These are phyloP conservation scores for Penicillium expansum DNA, from an alignment of 2,329 filamentous ascomycete species.

Conservation along the genomic window DNA sequence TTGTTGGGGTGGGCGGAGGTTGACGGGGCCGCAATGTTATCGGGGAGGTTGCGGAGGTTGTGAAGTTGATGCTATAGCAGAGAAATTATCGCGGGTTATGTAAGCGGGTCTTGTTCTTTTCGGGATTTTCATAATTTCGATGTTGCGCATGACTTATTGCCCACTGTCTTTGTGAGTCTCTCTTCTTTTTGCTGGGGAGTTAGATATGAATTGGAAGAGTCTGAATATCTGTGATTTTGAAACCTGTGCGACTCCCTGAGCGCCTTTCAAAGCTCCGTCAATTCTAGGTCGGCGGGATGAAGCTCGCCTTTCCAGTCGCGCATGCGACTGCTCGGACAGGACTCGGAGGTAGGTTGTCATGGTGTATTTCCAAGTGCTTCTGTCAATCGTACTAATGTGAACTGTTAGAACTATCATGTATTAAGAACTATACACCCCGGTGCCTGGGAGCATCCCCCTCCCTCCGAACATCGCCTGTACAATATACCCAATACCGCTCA, in stretches of 20 bases:
- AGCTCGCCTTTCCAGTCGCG: conserved; percentile 27
- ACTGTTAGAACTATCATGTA: neutral
- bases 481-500: conserved; percentile 6
- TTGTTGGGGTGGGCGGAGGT: neutral
- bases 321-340: conserved; percentile 14
- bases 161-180: neutral
- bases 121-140: conserved; percentile 11
- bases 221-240: conserved; percentile 5
- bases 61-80: conserved; percentile 25
- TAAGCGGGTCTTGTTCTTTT: conserved; percentile 29
- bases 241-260: conserved; percentile 13
- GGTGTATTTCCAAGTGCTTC: neutral
- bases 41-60: conserved; percentile 12
- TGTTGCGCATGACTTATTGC: neutral
- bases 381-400: conserved; percentile 4
- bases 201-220: conserved; percentile 22
- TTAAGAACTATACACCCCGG: neutral
- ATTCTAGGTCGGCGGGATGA: conserved; percentile 29
- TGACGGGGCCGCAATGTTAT: conserved; percentile 8
- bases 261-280: conserved; percentile 6
- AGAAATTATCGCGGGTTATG: conserved; percentile 36
- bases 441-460: neutral
- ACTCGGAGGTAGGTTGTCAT: conserved; percentile 20
- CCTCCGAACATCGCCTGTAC: neutral
- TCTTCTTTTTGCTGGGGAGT: neutral